These are phyloP conservation scores for Cokeromyces recurvatus DNA, from an alignment of 371 early-diverging fungal species.

Conservation along the genomic window DNA sequence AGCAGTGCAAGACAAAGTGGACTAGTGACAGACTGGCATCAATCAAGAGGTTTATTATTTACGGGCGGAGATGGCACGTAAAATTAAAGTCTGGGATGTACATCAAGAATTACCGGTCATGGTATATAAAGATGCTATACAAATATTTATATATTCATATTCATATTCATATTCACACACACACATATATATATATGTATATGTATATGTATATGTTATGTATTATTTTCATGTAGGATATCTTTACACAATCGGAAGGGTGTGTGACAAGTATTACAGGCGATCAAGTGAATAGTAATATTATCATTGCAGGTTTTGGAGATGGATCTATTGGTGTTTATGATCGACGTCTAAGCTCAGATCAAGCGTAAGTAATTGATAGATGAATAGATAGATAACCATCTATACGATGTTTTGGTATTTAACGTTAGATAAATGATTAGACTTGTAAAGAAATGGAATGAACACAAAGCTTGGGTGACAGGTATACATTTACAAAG, in stretches of 20 bases:
- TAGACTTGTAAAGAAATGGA: constrained; percentile 58
- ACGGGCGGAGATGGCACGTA: constrained; percentile 71
- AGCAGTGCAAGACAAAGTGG: constrained; percentile 55
- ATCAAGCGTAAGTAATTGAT: constrained; percentile 45
- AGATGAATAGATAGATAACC: too few relatives aligned
- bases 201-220: too few relatives aligned
- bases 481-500: constrained; percentile 63
- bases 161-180: too few relatives aligned
- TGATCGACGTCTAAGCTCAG: constrained; percentile 62
- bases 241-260: constrained; percentile 61
- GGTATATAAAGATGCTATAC: constrained; percentile 27
- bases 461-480: constrained; percentile 63
- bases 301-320: constrained; percentile 75
- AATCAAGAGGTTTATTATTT: constrained; percentile 61
- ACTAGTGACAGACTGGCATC: constrained; percentile 78
- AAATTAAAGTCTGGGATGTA: constrained; percentile 83
- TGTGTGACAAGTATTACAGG: constrained; percentile 71
- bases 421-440: too few relatives aligned
- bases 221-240: constrained; percentile 47
- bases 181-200: too few relatives aligned
- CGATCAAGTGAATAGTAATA: constrained; percentile 61
- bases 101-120: constrained; percentile 69
- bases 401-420: too few relatives aligned
- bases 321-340: constrained; percentile 81
- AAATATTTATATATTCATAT: not conserved